These are phyloP conservation scores for Verticillium alfalfae DNA, from an alignment of 2,329 filamentous ascomycete genomes.

Conservation along the genomic window DNA sequence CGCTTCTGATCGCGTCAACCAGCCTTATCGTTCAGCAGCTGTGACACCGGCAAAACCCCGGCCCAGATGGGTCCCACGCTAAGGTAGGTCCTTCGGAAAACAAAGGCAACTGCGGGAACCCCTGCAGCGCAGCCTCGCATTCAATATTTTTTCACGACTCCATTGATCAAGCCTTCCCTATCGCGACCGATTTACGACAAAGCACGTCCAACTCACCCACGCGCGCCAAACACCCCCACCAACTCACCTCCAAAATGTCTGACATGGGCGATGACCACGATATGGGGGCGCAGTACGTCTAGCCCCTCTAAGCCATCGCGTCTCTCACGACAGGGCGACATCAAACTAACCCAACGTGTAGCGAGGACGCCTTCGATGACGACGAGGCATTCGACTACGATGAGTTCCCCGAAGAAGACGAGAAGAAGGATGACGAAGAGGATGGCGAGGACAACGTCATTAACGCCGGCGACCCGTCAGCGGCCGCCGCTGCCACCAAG, in stretches of 20 bases:
- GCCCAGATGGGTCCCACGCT: not conserved
- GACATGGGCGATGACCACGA: slow-evolving; percentile 66
- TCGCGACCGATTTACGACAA: slow-evolving; percentile 2
- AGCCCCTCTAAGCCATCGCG: not conserved
- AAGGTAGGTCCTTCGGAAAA: not conserved
- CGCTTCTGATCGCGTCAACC: too few relatives aligned
- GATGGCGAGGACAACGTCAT: slow-evolving; percentile 56
- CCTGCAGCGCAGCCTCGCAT: slow-evolving; percentile 10
- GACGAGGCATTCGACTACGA: slow-evolving; percentile 58
- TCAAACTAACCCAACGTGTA: slow-evolving; percentile 19
- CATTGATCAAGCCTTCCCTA: slow-evolving; percentile 5
- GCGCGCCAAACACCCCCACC: not conserved
- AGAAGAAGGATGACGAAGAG: slow-evolving; percentile 49
- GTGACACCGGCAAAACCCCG: not conserved
- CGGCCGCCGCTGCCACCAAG: slow-evolving; percentile 49
- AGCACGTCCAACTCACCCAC: not conserved
- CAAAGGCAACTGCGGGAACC: not conserved
- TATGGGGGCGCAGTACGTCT: slow-evolving; percentile 30
- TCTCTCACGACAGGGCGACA: not conserved
- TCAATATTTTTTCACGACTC: slow-evolving; percentile 12
- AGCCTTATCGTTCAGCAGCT: too few relatives aligned
- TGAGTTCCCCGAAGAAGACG: slow-evolving; percentile 42
- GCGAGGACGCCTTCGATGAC: slow-evolving; percentile 68
- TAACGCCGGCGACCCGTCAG: slow-evolving; percentile 56
- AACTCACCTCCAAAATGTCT: slow-evolving; percentile 49